Conservation (phyloP, 1,284 basidiomycete species). For the Sporisorium reilianum region DNA sequence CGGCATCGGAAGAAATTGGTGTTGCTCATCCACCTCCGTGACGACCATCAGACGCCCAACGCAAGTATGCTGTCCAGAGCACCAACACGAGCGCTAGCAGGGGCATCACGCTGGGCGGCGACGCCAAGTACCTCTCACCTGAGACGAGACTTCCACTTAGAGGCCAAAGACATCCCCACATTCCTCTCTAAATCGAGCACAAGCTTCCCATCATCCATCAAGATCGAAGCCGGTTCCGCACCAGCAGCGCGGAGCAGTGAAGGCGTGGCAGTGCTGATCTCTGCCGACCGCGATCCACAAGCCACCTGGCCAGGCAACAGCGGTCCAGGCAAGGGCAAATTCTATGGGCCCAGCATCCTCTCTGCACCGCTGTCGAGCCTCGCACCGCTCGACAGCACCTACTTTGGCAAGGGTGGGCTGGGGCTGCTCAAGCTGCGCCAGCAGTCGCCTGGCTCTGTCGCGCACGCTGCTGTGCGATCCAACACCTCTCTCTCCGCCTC, state of each 20-base stretch:
- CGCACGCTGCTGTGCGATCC: conserved; percentile 14
- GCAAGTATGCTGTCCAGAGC: conserved; percentile 15
- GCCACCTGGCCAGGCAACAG: conserved; percentile 18
- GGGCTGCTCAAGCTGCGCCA: conserved; percentile 43
- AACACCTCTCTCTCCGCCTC: conserved; percentile 4
- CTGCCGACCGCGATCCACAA: conserved; percentile 46
- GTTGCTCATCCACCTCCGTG: not conserved
- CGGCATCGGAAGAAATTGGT: no score
- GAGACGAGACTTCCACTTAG: conserved; percentile 35
- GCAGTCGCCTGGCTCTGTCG: not conserved
- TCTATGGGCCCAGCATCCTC: conserved; percentile 45
- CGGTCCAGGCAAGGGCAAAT: conserved; percentile 6
- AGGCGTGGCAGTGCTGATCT: conserved; percentile 48
- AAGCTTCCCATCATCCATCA: conserved; percentile 3
- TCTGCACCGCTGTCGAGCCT: conserved; percentile 22
- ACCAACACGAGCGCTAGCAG: not conserved
- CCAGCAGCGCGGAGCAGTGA: not conserved
- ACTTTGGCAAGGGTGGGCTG: conserved; percentile 46
- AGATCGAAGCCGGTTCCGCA: conserved; percentile 6
- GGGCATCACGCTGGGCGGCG: not conserved
- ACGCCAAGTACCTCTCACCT: not conserved
- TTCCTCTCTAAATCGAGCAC: conserved; percentile 32
- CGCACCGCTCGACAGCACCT: conserved; percentile 22
- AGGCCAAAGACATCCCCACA: conserved; percentile 34
- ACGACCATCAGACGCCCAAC: not conserved